Evolutionary conservation across 139 green algal species (phyloP).

Genomic region (Chlorella sp.): DNA sequence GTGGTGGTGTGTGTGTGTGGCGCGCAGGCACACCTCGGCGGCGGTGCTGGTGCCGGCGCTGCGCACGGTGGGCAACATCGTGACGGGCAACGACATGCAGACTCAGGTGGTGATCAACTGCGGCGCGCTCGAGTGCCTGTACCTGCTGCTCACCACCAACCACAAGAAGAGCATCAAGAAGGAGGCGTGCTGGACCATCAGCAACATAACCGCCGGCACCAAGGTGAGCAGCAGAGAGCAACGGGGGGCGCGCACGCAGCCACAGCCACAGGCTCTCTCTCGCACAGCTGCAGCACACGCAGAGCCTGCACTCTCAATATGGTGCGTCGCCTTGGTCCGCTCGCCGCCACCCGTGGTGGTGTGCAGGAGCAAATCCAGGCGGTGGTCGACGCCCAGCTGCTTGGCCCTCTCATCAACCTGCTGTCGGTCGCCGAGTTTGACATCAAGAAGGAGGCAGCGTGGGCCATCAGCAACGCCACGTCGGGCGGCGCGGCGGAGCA

Average conservation of each 20-base stretch:
- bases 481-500: constrained; percentile 76
- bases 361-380: constrained; percentile 93
- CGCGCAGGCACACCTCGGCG: constrained; percentile 42
- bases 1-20: neutral
- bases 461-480: constrained; percentile 98
- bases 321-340: too few relatives aligned
- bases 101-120: constrained; percentile 98
- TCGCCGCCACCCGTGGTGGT: too few relatives aligned
- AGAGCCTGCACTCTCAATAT: neutral
- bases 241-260: neutral
- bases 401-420: constrained; percentile 85
- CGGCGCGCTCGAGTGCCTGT: constrained; percentile 87
- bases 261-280: neutral
- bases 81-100: constrained; percentile 97
- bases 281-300: neutral
- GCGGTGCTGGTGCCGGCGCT: constrained; percentile 95
- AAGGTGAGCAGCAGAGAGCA: constrained; percentile 7
- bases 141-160: constrained; percentile 81
- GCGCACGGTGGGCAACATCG: constrained; percentile 98
- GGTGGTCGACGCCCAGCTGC: constrained; percentile 86
- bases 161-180: constrained; percentile 99
- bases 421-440: constrained; percentile 94
- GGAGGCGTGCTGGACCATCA: constrained; percentile 99
- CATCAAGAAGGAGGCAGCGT: constrained; percentile 99
- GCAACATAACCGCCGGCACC: constrained; percentile 98